These are phyloP conservation scores for Boletus sp. DNA, from an alignment of 768 basidiomycete species.

Conservation along the genomic window DNA sequence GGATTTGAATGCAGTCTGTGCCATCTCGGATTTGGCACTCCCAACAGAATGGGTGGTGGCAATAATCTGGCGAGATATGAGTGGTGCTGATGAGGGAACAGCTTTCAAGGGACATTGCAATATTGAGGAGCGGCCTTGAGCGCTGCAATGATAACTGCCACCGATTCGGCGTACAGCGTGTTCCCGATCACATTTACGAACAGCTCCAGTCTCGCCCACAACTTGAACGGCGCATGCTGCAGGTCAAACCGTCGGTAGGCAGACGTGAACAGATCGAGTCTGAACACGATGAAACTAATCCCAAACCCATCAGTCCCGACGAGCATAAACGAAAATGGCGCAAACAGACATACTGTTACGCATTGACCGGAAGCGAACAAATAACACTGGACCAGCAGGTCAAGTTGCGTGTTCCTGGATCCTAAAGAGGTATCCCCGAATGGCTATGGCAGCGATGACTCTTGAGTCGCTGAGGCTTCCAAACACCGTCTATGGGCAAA, in stretches of 20 bases:
- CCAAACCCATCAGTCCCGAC: too few relatives aligned
- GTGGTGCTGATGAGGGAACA: slow-evolving; percentile 71
- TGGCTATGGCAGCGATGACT: too few relatives aligned
- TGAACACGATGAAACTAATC: slow-evolving; percentile 84
- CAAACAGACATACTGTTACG: too few relatives aligned
- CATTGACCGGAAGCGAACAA: too few relatives aligned
- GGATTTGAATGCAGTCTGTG: slow-evolving; percentile 85
- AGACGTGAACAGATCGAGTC: slow-evolving; percentile 86
- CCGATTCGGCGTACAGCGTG: slow-evolving; percentile 81
- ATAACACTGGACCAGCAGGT: too few relatives aligned
- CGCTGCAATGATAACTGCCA: slow-evolving; percentile 70
- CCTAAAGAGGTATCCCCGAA: too few relatives aligned
- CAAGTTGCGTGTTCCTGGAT: too few relatives aligned
- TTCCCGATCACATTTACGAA: slow-evolving; percentile 89
- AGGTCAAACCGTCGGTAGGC: slow-evolving; percentile 88
- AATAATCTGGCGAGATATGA: slow-evolving; percentile 81
- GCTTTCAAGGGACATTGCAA: slow-evolving; percentile 80
- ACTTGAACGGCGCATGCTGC: slow-evolving; percentile 61
- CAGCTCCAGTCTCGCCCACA: slow-evolving; percentile 80
- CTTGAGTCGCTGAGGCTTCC: too few relatives aligned
- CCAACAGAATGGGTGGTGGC: slow-evolving; percentile 80
- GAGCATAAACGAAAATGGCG: too few relatives aligned
- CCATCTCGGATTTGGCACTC: slow-evolving; percentile 85
- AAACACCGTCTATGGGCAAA: too few relatives aligned
- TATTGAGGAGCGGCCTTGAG: slow-evolving; percentile 81